Conservation (phyloP, 2,329 filamentous ascomycete species). For the Neonectria magnoliae region DNA sequence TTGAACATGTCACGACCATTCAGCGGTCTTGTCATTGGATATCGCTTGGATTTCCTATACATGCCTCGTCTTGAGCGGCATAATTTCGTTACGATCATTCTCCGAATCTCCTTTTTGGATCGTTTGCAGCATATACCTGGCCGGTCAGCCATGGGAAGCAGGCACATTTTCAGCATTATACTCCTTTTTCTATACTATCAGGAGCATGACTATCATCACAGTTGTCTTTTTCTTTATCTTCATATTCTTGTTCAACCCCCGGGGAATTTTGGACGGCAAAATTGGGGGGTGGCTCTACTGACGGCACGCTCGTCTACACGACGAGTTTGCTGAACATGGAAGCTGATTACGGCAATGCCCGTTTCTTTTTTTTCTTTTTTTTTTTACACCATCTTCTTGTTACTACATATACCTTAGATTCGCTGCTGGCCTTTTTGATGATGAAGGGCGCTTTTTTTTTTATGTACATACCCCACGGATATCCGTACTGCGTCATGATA, state of each 20-base stretch:
- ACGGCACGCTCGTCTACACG: constrained; percentile 5
- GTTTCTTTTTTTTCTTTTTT: not conserved
- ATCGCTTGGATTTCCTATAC: constrained; percentile 3
- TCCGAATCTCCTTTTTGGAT: constrained; percentile 9
- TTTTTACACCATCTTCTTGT: constrained; percentile 7
- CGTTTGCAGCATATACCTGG: constrained; percentile 40
- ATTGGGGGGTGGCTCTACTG: not conserved
- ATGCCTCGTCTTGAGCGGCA: not conserved
- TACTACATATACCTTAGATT: constrained; percentile 2
- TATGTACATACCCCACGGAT: constrained; percentile 28
- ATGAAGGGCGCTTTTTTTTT: constrained; percentile 7
- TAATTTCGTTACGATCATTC: constrained; percentile 17
- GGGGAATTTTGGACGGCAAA: constrained; percentile 5
- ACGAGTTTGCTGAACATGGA: constrained; percentile 1
- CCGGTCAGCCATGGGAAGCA: constrained; percentile 30
- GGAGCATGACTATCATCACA: constrained; percentile 18
- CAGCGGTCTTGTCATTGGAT: not conserved
- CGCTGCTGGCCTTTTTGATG: constrained; percentile 11
- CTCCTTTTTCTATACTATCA: constrained; percentile 13
- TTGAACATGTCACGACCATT: constrained; percentile 11
- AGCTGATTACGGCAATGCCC: constrained; percentile 4
- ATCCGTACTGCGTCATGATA: constrained; percentile 33
- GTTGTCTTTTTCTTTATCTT: constrained; percentile 1
- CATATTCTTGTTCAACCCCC: not conserved
- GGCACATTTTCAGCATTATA: constrained; percentile 20